Evolutionary conservation across 177 flowering plant genomes (phyloP), one percentile per base, ranked within the genome.

Genomic region (Vitis hybrid): DNA sequence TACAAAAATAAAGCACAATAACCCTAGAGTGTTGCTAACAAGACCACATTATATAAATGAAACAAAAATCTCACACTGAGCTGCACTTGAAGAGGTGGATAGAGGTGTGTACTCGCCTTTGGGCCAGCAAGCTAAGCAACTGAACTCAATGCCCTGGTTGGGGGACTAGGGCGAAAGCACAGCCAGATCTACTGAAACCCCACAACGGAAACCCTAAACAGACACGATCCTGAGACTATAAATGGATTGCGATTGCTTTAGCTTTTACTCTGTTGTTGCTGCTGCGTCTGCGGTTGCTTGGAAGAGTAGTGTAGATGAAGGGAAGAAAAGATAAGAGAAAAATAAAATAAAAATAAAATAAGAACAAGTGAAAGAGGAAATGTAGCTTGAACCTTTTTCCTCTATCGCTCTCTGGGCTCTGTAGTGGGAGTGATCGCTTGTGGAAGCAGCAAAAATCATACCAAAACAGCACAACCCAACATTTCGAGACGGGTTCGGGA

Each of bases 111-210:
- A 60, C 45, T 21, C 62, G 21, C 45, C 62, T 60, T 23, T 26
- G 62, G 32, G 12, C 30, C 34, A 60, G 62, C 34, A 26, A 60
- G 62, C 62, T 18, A 32, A 32, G 49, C 54, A 60, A 61, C 50
- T 4, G 64, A 11, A 10, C 34, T 6, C 32, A 60, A 5, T 30
- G 15, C 21, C 39, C 45, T 62, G 45, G 65, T 62, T n/a, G 65
- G 45, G 11, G 50, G 50, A 39, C 45, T 34, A 63, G 51, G 15
- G 34, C 34, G 64, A 10, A 10, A 45, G 18, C 18, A 62, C 6
- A 32, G 14, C 18, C 51, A 62, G 66, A 63, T 63, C 66, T 63
- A 18, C 54, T 48, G 30, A 15, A 63, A 63, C 18, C 51, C 65
- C 7, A 13, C 11, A 17, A 6, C 45, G 14, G 19, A 48, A 63